Conservation (phyloP, 192 early-diverging fungal genomes). For the Backusella macrospora region DNA sequence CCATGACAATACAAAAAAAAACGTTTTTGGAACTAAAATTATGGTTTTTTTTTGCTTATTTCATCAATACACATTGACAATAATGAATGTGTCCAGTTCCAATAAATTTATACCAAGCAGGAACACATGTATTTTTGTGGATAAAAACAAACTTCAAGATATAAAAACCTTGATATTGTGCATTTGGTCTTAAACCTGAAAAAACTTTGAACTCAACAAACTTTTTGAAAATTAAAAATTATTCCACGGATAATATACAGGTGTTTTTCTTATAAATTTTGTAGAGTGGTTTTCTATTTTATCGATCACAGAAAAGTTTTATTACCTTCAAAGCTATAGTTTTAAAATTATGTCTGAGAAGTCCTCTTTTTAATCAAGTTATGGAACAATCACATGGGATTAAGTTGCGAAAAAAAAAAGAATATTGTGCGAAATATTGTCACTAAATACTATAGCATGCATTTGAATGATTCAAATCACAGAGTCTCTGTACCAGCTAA, state of each 20-base stretch:
- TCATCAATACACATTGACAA: slow-evolving; percentile 8
- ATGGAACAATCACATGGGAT: too few species aligned
- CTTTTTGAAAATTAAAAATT: too few species aligned
- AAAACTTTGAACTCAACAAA: too few species aligned
- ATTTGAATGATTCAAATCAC: not conserved
- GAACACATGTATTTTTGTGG: slow-evolving; percentile 5
- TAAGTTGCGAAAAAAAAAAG: too few species aligned
- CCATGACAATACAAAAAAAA: slow-evolving; percentile 1
- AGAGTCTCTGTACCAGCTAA: not conserved
- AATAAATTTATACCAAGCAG: slow-evolving; percentile 5
- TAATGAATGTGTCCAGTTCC: not conserved
- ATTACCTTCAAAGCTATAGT: too few species aligned
- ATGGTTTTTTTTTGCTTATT: slow-evolving; percentile 6
- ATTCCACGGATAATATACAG: too few species aligned
- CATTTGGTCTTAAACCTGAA: too few species aligned
- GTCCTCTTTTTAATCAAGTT: too few species aligned
- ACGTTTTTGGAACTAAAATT: slow-evolving; percentile 5
- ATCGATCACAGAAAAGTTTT: too few species aligned
- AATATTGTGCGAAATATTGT: not conserved
- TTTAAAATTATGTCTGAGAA: too few species aligned
- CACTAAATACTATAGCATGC: not conserved
- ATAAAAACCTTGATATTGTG: not conserved
- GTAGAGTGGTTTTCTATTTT: too few species aligned
- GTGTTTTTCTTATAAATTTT: too few species aligned
- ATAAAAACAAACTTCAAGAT: not conserved